phyloP scores from a whole-genome alignment of 106 monocot species.

The Platanthera zijinensis region DNA sequence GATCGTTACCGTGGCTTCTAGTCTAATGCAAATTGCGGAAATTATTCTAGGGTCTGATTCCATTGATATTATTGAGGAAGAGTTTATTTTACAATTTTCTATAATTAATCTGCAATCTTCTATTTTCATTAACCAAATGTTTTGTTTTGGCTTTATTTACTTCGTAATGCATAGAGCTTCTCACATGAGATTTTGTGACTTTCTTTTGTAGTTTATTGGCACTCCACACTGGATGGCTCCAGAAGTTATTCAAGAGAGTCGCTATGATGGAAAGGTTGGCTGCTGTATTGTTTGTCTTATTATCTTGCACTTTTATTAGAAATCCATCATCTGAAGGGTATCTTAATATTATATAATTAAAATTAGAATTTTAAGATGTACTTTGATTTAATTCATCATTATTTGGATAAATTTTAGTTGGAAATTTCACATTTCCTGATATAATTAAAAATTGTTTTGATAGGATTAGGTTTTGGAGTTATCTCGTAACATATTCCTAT shows the following conservation, averaged over 20 bases:
- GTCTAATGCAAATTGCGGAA: not conserved
- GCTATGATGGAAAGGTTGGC: constrained; percentile 97
- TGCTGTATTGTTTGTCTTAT: not conserved
- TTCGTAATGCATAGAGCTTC: not conserved
- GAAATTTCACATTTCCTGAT: no score
- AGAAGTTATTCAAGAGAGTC: constrained; percentile 99
- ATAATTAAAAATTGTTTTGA: no score
- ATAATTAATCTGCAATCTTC: not conserved
- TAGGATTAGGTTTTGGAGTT: no score
- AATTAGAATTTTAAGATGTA: no score
- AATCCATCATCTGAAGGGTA: no score
- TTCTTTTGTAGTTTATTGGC: constrained; percentile 67
- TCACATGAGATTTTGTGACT: not conserved
- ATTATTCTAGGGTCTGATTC: not conserved
- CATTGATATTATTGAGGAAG: not conserved
- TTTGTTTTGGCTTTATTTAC: not conserved
- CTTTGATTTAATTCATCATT: no score
- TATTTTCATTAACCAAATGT: not conserved
- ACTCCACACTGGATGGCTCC: constrained; percentile 99
- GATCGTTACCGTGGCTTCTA: not conserved
- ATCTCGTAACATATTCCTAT: no score
- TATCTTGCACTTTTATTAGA: not conserved
- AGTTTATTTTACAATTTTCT: not conserved
- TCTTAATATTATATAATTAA: not conserved
- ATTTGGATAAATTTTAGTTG: no score